Evolutionary conservation across 2,329 filamentous ascomycete species (phyloP).

Genomic region (Penicillium polonicum): DNA sequence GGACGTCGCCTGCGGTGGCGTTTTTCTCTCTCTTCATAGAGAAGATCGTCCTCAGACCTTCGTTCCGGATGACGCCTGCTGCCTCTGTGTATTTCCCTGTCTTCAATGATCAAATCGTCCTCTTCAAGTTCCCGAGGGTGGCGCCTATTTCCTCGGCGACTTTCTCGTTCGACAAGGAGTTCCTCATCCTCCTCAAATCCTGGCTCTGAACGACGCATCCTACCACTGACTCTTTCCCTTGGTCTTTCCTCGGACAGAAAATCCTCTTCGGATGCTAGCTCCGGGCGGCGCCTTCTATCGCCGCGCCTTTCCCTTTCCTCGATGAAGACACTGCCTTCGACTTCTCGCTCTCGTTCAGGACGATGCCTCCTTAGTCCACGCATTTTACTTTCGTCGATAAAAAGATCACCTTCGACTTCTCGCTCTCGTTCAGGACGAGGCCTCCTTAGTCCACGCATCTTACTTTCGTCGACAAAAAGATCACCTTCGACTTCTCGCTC

Average conservation of each 20-base stretch:
- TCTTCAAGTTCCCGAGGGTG: not conserved
- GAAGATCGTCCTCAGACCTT: conserved; percentile 16
- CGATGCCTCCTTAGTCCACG: conserved; percentile 1
- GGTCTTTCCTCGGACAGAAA: conserved; percentile 22
- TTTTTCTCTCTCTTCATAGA: not conserved
- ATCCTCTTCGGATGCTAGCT: conserved; percentile 25
- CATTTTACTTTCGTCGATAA: conserved; percentile 26
- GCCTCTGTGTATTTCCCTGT: conserved; percentile 8
- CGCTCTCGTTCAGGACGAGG: conserved; percentile 1
- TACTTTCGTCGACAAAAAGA: conserved; percentile 32
- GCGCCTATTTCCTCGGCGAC: not conserved
- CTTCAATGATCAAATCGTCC: not conserved
- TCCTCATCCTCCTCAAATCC: conserved; percentile 14
- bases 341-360: conserved; percentile 1
- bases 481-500: conserved; percentile 25
- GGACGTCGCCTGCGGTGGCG: conserved; percentile 1
- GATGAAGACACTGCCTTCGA: conserved; percentile 17
- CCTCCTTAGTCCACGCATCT: conserved; percentile 1
- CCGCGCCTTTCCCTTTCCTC: not conserved
- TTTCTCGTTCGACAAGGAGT: not conserved
- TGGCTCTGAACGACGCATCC: conserved; percentile 15
- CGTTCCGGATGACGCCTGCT: conserved; percentile 16
- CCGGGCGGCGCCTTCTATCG: conserved; percentile 13
- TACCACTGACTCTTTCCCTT: not conserved
- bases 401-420: conserved; percentile 31